A percentile compares a stretch with the other conserved stretches of the same genome.
Conservation (phyloP, 768 basidiomycete genomes). For the Pisolithus sp. region DNA sequence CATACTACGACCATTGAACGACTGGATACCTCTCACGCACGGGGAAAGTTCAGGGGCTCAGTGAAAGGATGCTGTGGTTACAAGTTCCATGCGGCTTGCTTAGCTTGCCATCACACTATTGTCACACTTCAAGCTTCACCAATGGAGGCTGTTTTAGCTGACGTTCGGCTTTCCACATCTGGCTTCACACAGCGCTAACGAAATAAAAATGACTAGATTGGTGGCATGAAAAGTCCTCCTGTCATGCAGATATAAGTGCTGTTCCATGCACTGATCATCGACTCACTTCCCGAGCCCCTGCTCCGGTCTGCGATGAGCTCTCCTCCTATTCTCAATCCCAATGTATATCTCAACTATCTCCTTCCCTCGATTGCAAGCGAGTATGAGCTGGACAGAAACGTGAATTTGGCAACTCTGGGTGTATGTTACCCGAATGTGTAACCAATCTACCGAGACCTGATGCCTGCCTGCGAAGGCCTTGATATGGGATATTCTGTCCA, state of each 20-base stretch:
- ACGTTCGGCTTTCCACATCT: no score
- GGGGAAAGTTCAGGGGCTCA: no score
- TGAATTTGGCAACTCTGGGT: not conserved
- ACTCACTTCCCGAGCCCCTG: not conserved
- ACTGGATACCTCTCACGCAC: no score
- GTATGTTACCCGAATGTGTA: not conserved
- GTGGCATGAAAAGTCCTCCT: no score
- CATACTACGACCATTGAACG: no score
- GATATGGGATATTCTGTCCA: conserved; percentile 3
- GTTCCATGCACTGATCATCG: not conserved
- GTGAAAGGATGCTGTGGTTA: no score
- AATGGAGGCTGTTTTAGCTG: no score
- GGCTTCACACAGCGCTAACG: no score
- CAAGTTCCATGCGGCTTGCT: no score
- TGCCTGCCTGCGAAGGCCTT: not conserved
- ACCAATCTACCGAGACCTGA: not conserved
- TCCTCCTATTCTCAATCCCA: conserved; percentile 1
- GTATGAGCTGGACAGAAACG: conserved; percentile 2
- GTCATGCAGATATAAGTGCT: not conserved
- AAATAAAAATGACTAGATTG: no score
- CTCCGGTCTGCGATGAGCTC: not conserved
- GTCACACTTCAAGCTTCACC: no score
- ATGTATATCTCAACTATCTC: conserved; percentile 6
- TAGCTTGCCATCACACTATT: no score
- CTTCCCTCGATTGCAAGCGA: not conserved